Percentiles rank a stretch among this genome's conserved stretches.
These are phyloP conservation scores for Albatrellus ellisii DNA, from an alignment of 768 basidiomycete genomes.

Conservation along the genomic window DNA sequence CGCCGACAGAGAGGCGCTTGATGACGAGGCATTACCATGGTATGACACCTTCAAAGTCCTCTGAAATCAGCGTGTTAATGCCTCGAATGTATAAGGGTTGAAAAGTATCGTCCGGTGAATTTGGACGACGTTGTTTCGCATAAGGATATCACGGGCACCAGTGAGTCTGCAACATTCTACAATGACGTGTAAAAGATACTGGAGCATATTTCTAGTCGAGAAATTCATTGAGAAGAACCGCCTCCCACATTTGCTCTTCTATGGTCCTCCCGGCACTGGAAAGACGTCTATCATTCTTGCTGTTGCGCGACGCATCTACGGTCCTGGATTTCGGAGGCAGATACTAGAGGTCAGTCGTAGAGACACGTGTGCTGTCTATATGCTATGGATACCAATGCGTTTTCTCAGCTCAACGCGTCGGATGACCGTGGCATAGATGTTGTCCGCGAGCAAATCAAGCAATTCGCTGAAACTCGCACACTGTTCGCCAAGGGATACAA, in stretches of 20 bases:
- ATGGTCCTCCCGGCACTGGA: conserved; percentile 96
- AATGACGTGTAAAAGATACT: background rate
- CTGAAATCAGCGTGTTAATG: conserved; percentile 3
- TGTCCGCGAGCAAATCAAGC: conserved; percentile 97
- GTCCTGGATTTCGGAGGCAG: conserved; percentile 73
- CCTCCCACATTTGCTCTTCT: conserved; percentile 90
- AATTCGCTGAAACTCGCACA: conserved; percentile 92
- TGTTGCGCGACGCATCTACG: conserved; percentile 91
- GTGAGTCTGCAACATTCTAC: conserved; percentile 31
- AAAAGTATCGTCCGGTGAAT: conserved; percentile 90
- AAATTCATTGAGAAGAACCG: conserved; percentile 93
- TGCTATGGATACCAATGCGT: conserved; percentile 2
- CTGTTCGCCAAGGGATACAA: conserved; percentile 90
- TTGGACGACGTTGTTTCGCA: conserved; percentile 95
- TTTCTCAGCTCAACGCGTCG: conserved; percentile 78
- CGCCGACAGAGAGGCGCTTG: conserved; percentile 25
- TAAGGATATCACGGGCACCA: conserved; percentile 88
- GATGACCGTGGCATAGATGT: conserved; percentile 99
- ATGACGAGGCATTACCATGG: conserved; percentile 77
- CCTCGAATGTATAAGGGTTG: conserved; percentile 45
- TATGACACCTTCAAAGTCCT: conserved; percentile 22
- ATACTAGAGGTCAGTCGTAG: conserved; percentile 81
- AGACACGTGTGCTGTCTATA: background rate
- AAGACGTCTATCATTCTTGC: conserved; percentile 97
- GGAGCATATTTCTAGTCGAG: conserved; percentile 48